A percentile compares a stretch with the other conserved stretches of the same genome.
Conservation (phyloP, 2,329 filamentous ascomycete species). For the Exophiala oligosperma region DNA sequence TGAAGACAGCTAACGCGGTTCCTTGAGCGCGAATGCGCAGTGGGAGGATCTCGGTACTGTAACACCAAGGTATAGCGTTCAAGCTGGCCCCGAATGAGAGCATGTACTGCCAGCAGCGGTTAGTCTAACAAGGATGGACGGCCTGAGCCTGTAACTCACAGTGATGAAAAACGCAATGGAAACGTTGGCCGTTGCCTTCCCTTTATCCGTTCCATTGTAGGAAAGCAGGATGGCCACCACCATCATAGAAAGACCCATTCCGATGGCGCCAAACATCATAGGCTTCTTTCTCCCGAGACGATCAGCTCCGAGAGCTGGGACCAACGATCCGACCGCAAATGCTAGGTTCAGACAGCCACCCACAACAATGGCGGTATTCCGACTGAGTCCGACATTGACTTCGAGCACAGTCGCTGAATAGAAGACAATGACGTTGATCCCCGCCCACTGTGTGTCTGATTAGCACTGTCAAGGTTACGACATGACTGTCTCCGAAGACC, state of each 20-base stretch:
- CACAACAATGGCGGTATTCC: constrained; percentile 47
- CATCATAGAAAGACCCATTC: constrained; percentile 43
- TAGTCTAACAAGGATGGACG: background rate
- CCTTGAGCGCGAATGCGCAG: constrained; percentile 52
- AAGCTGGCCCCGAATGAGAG: constrained; percentile 45
- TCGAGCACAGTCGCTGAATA: constrained; percentile 39
- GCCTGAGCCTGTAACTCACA: constrained; percentile 17
- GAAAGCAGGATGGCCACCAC: constrained; percentile 29
- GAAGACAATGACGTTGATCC: constrained; percentile 34
- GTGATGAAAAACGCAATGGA: constrained; percentile 54
- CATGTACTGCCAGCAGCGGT: constrained; percentile 34
- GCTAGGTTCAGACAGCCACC: constrained; percentile 45
- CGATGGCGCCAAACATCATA: constrained; percentile 39
- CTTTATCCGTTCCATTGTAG: constrained; percentile 40
- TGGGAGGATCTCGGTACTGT: constrained; percentile 52
- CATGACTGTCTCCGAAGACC: background rate
- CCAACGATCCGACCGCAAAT: constrained; percentile 44
- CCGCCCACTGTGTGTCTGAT: constrained; percentile 5
- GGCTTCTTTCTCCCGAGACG: constrained; percentile 39
- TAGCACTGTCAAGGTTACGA: background rate
- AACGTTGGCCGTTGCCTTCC: constrained; percentile 45
- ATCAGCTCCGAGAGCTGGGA: constrained; percentile 50
- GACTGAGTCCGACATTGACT: constrained; percentile 47
- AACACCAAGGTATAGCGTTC: constrained; percentile 54
- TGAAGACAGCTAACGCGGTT: constrained; percentile 50